Evolutionary conservation across 805 yeast genomes (phyloP).

Genomic region (Allodekkera sacchari): DNA sequence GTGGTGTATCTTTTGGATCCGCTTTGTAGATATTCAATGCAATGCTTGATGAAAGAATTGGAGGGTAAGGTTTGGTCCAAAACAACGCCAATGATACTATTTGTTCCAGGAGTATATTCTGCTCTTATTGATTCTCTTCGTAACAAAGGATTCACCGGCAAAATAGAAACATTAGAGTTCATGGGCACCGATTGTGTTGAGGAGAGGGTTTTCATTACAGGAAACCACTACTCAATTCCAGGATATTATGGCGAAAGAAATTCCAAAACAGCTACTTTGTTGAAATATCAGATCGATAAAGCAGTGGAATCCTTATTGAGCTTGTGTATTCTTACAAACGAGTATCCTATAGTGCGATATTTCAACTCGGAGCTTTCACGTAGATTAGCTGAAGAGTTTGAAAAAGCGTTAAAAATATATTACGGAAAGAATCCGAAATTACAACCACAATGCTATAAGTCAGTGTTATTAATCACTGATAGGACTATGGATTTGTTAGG

Average conservation of each 20-base stretch:
- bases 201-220: constrained; percentile 62
- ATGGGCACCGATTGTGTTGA: constrained; percentile 61
- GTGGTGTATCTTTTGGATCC: constrained; percentile 80
- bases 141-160: constrained; percentile 6
- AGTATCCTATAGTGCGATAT: constrained; percentile 79
- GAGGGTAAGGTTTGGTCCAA: constrained; percentile 64
- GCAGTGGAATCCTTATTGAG: constrained; percentile 63
- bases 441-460: constrained; percentile 39
- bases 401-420: constrained; percentile 63
- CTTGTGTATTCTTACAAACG: constrained; percentile 72
- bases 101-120: constrained; percentile 49
- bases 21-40: constrained; percentile 46
- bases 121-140: constrained; percentile 14
- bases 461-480: constrained; percentile 71
- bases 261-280: too few species aligned
- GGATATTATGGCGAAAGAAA: constrained; percentile 49
- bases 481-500: constrained; percentile 76
- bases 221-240: constrained; percentile 53
- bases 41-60: constrained; percentile 74
- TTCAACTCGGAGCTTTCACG: constrained; percentile 46
- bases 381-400: constrained; percentile 62
- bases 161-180: constrained; percentile 25
- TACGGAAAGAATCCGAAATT: constrained; percentile 61
- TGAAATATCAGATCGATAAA: constrained; percentile 45
- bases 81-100: constrained; percentile 51